Base-by-base conservation (phyloP, 306 rosid species). In the Castanea crenata region DNA sequence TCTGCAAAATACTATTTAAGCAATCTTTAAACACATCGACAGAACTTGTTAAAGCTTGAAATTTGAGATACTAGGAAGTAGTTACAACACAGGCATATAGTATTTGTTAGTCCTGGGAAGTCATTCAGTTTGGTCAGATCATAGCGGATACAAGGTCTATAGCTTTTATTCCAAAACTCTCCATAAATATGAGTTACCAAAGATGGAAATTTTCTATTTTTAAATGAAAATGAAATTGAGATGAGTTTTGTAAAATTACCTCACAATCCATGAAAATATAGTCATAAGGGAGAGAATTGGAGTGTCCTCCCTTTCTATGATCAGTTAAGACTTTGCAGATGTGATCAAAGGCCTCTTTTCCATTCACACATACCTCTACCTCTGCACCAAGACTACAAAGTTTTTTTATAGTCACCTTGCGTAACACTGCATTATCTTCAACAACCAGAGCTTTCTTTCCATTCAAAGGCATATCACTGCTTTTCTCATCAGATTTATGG, bases 391-490 rank as follows among this genome's bases (percentile, higher is more conserved):
- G 71, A 5, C 25, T 75, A 13, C 11, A 0, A 20, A 75, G 57
- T 3, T 3, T 13, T 6, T 1, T 0, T 5, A 14, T 15, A n/a
- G 57, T 15, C 23, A 59, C 12, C 57, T 4, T 2, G 29, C 78
- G 70, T 3, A 38, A 0, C 0, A 38, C 20, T 2, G 8, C 3
- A 32, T 2, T 7, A 59, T 75, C 78, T 2, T 75, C 78, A 38
- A 59, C 78, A 35, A 75, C 5, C 57, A 75, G 49, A 61, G 8
- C 8, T 59, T 20, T 75, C 78, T 41, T 75, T 6, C 78, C 78
- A 75, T 19, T 38, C 49, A 75, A 75, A 19, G 41, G 56, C 6
- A 35, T 49, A 19, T 74, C 78, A 32, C 3, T 32, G 14, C 14
- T 74, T 74, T 11, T 12, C 29, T 23, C 16, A 15, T 34, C 25